These are phyloP conservation scores for Coemansia sp. DNA, from an alignment of 192 early-diverging fungal genomes.

Conservation along the genomic window DNA sequence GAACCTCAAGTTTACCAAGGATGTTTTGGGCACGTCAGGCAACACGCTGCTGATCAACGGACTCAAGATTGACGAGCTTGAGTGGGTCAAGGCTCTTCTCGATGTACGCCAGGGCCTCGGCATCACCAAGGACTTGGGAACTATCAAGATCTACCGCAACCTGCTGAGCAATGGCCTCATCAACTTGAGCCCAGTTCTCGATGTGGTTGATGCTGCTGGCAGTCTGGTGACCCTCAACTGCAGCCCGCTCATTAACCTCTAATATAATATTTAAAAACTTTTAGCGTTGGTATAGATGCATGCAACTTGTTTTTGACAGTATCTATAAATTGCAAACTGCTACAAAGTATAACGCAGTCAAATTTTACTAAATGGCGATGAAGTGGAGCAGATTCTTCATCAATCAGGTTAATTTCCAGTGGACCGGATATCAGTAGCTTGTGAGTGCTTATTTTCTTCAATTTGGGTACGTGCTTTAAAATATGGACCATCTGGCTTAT, in stretches of 20 bases:
- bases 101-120: slow-evolving; percentile 1
- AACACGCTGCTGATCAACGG: slow-evolving; percentile 10
- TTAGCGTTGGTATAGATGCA: slow-evolving; percentile 1
- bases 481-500: no score
- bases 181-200: background rate
- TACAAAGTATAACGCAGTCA: no score
- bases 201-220: background rate
- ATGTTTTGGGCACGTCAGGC: slow-evolving; percentile 1
- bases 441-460: no score
- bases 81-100: slow-evolving; percentile 37
- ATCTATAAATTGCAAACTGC: no score
- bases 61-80: slow-evolving; percentile 13
- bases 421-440: no score
- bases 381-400: no score
- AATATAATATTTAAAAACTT: background rate
- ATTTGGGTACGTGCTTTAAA: no score
- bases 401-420: no score
- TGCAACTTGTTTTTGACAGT: no score
- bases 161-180: background rate
- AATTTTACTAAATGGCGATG: no score
- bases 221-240: slow-evolving; percentile 2
- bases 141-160: background rate
- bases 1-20: slow-evolving; percentile 11
- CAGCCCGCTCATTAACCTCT: slow-evolving; percentile 1
- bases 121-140: background rate